phyloP scores from a whole-genome alignment of 1,284 basidiomycete species.

The Naganishia albida region DNA sequence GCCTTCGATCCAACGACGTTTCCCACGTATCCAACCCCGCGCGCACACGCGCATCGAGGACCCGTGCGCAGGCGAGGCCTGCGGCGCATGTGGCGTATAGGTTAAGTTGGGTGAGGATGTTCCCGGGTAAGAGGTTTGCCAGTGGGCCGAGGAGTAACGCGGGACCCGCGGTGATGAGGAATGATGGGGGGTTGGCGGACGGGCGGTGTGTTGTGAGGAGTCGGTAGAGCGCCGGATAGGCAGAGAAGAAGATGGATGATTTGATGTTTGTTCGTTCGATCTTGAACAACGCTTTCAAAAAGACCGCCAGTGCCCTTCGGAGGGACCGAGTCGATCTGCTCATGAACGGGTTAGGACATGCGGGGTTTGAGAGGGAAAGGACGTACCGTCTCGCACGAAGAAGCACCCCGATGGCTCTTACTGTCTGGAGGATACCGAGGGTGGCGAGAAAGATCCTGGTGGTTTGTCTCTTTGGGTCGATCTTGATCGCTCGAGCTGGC shows the following conservation, averaged over 20 bases:
- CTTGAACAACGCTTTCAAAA: constrained; percentile 6
- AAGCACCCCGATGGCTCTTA: constrained; percentile 11
- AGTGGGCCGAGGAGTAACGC: constrained; percentile 23
- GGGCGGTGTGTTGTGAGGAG: not conserved
- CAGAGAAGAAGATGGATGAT: constrained; percentile 28
- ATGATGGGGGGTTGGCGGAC: not conserved
- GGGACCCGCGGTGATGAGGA: not conserved
- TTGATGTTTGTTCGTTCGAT: constrained; percentile 10
- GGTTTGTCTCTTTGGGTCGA: not conserved
- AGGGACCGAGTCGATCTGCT: constrained; percentile 2
- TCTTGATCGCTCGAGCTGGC: not conserved
- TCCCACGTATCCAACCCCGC: not conserved
- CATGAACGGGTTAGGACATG: not conserved
- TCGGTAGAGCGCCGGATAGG: constrained; percentile 26
- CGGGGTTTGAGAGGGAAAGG: not conserved
- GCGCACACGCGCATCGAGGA: not conserved
- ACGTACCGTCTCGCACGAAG: constrained; percentile 10
- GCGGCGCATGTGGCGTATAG: constrained; percentile 28
- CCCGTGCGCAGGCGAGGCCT: constrained; percentile 7
- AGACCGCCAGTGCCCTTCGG: not conserved
- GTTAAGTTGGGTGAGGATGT: constrained; percentile 29
- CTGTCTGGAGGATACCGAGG: not conserved
- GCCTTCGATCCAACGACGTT: not conserved
- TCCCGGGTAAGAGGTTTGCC: constrained; percentile 15
- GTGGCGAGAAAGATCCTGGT: constrained; percentile 1